Conservation (phyloP, 148 eudicot genomes). For the Camellia granthamiana region DNA sequence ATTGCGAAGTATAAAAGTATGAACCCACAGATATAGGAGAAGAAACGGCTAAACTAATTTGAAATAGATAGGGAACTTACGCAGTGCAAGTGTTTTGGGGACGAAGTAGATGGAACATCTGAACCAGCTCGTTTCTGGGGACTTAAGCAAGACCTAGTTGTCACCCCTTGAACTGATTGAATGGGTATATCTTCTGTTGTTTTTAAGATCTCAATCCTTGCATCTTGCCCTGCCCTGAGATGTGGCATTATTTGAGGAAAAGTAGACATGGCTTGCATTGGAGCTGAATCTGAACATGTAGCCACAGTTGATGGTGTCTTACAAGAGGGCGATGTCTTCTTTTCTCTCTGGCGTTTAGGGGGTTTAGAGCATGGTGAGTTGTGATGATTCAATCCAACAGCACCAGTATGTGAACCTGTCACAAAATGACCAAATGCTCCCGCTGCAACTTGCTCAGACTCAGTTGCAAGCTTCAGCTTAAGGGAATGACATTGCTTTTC, state of each 20-base stretch:
- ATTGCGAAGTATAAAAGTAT: no score
- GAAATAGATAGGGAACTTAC: no score
- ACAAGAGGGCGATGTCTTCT: conserved; percentile 24
- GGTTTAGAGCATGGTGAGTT: conserved; percentile 44
- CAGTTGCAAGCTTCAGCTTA: conserved; percentile 71
- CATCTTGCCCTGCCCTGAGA: conserved; percentile 35
- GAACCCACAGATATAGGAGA: no score
- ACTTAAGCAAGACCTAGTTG: no score
- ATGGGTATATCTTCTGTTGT: conserved; percentile 29
- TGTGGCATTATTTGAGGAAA: conserved; percentile 29
- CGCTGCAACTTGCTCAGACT: conserved; percentile 72
- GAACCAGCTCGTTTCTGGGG: no score
- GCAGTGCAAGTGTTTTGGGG: no score
- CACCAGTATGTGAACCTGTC: conserved; percentile 46
- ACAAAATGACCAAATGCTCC: conserved; percentile 62
- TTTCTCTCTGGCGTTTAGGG: conserved; percentile 36
- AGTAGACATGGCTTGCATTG: conserved; percentile 25
- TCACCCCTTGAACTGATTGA: no score
- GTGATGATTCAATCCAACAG: conserved; percentile 44
- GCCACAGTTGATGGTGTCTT: conserved; percentile 18
- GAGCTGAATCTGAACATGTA: conserved; percentile 13
- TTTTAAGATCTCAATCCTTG: conserved; percentile 59
- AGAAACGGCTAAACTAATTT: no score
- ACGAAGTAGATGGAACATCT: no score
- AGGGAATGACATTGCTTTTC: conserved; percentile 61